Evolutionary conservation across 129 eudicot species (phyloP), one percentile per base, ranked within the genome.

Genomic region (Artemisia argyi): DNA sequence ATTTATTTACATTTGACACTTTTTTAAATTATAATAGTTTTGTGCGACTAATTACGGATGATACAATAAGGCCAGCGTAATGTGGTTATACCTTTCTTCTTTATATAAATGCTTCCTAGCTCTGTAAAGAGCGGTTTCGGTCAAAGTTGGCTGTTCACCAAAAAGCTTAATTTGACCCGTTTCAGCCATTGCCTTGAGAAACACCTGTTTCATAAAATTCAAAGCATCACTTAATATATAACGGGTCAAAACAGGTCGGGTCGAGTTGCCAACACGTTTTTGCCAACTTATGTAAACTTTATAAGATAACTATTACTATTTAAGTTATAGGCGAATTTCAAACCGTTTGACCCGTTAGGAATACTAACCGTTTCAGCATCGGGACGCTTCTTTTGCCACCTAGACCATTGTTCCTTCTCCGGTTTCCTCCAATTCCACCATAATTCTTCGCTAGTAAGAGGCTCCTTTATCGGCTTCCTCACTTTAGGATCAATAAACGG

Each of bases 361-460:
- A 71, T 13, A 78, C 95, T 71, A 76, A 95, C 99, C 81, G 97
- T 95, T 85, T 90, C 99, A 76, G 87, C 94, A 83, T 90, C 97
- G 5, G 99, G 99, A 7, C 96, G 87, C 65, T 89, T 80, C 88
- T 88, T 84, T 75, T 95, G 99, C 99, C 99, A 95, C 80, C 97
- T 83, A 24, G 99, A 95, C 99, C 99, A 95, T 62, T 84, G 89
- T 72, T 88, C 88, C 49, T 86, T 83, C 35, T 90, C 94, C 1
- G 97, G 88, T 78, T 88, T 95, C 78, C 99, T 95, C 99, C 99
- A 95, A 63, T 95, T 84, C 99, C 99, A 95, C 99, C 99, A 95
- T 62, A 95, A 88, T 53, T 84, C 99, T 66, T 95, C 99, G 78
- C 94, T 95, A 10, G 97, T 79, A 76, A 90, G 99, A 13, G 99